phyloP scores from a whole-genome alignment of 2,329 filamentous ascomycete species.

The Cordyceps farinosa region DNA sequence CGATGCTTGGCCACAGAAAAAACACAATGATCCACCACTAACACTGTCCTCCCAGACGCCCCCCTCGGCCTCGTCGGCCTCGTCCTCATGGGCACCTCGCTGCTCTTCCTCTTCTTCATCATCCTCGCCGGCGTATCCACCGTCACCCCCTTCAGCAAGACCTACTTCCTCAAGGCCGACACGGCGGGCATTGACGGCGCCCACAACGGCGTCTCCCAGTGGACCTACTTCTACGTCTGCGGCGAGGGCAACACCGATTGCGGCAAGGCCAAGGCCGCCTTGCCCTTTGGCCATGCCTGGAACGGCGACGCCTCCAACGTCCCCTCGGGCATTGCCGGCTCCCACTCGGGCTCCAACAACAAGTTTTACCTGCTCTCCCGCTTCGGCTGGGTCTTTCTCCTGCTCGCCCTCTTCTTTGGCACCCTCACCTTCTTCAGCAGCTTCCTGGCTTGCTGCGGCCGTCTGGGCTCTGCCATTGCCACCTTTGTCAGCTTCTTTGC shows the following conservation, averaged over 20 bases:
- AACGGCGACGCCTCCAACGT: constrained; percentile 40
- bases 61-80: constrained; percentile 42
- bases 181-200: constrained; percentile 70
- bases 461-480: constrained; percentile 66
- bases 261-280: constrained; percentile 55
- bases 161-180: constrained; percentile 82
- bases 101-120: constrained; percentile 56
- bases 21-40: not conserved
- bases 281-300: constrained; percentile 72
- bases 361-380: constrained; percentile 81
- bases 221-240: constrained; percentile 90
- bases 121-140: constrained; percentile 53
- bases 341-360: constrained; percentile 50
- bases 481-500: constrained; percentile 56
- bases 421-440: constrained; percentile 63
- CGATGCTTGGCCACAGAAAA: not conserved
- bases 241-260: constrained; percentile 63
- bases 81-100: constrained; percentile 47
- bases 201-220: constrained; percentile 64
- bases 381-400: constrained; percentile 88
- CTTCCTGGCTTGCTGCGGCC: constrained; percentile 66
- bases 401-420: constrained; percentile 80
- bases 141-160: constrained; percentile 60
- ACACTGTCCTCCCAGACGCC: constrained; percentile 31
- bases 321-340: constrained; percentile 46